These are phyloP conservation scores for Raphanus hybrid DNA, from an alignment of 441 rosid species.

Conservation along the genomic window DNA sequence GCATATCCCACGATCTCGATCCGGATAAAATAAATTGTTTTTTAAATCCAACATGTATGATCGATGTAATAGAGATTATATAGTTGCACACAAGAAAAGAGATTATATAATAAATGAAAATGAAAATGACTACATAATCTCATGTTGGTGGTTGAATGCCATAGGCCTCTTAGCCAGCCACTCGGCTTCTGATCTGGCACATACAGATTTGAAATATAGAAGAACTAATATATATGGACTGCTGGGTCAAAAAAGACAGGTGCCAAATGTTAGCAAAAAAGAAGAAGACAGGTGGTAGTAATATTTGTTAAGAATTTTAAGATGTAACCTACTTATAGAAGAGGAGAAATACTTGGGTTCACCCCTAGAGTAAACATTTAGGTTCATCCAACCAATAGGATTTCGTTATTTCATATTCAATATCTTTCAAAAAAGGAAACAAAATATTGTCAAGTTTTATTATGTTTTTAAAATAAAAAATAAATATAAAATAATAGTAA, in stretches of 20 bases:
- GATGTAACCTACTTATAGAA: conserved; percentile 5
- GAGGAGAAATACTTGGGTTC: too few species aligned
- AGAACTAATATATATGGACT: neutral
- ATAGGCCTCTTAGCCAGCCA: neutral
- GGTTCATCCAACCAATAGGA: too few species aligned
- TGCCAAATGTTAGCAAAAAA: neutral
- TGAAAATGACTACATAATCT: conserved; percentile 1
- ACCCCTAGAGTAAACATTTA: too few species aligned
- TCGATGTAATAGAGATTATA: neutral
- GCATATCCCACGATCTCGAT: neutral
- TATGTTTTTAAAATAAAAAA: too few species aligned
- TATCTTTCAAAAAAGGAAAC: too few species aligned
- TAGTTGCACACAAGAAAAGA: too few species aligned
- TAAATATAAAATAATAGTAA: too few species aligned
- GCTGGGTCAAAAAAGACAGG: neutral
- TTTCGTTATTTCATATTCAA: too few species aligned
- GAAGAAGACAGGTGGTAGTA: too few species aligned
- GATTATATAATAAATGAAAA: neutral
- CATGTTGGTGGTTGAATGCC: neutral
- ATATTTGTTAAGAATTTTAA: conserved; percentile 18
- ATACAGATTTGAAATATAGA: neutral
- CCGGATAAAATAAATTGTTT: neutral
- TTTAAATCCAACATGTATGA: neutral
- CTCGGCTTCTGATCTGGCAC: conserved; percentile 11
- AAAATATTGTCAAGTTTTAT: too few species aligned